Evolutionary conservation across 306 rosid genomes (phyloP).

Genomic region (Chamaecrista fasciculata): DNA sequence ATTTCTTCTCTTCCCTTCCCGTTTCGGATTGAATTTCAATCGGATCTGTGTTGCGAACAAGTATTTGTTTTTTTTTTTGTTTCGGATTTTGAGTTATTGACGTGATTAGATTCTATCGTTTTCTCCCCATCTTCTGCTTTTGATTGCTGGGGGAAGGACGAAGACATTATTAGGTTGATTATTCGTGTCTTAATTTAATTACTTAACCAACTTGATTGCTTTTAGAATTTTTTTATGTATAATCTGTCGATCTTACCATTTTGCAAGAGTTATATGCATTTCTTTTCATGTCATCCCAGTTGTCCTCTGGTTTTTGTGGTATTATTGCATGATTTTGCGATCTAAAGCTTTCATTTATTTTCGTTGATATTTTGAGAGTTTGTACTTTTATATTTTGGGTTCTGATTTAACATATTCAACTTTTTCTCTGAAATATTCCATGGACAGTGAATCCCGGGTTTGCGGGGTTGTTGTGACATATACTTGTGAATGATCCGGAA

Average conservation of each 20-base stretch:
- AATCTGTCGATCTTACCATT: background rate
- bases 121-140: background rate
- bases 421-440: background rate
- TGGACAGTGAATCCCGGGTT: background rate
- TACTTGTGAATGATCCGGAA: no score
- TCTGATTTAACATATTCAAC: background rate
- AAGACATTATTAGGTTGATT: background rate
- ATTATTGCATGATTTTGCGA: background rate
- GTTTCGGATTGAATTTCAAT: background rate
- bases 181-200: slow-evolving; percentile 1
- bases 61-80: no score
- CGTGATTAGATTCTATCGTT: background rate
- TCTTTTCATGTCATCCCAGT: background rate
- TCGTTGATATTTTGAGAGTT: background rate
- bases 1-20: no score
- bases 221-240: background rate
- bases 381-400: no score
- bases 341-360: background rate
- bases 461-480: background rate
- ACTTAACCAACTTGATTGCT: background rate
- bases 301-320: background rate
- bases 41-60: background rate
- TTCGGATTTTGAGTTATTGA: background rate
- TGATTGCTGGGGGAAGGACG: background rate
- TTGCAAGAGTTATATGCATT: background rate